Conservation (phyloP, 2,329 filamentous ascomycete species). For the Talaromyces sp. region DNA sequence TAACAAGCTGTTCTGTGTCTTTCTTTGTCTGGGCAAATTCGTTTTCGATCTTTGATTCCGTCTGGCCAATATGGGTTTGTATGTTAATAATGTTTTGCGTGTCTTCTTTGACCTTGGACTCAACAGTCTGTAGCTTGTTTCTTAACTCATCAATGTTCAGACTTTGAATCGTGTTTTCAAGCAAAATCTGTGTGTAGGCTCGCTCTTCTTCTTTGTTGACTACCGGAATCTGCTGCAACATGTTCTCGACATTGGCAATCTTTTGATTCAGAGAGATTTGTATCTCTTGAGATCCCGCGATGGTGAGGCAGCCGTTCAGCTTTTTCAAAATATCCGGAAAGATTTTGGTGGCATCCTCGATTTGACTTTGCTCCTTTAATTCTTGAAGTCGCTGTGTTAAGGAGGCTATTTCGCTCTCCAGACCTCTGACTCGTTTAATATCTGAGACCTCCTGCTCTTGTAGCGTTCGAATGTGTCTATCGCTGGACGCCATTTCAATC, state of each 20-base stretch:
- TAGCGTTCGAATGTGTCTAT: background rate
- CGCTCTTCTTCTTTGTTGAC: background rate
- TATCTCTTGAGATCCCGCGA: background rate
- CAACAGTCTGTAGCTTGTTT: background rate
- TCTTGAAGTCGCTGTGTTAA: background rate
- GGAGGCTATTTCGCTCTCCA: background rate
- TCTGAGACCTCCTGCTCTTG: background rate
- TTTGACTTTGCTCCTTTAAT: background rate
- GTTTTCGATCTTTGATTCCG: background rate
- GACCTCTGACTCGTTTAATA: background rate
- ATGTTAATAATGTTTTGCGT: background rate
- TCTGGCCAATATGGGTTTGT: background rate
- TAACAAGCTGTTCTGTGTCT: background rate
- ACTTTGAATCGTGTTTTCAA: background rate
- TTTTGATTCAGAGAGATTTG: background rate
- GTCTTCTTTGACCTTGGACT: background rate
- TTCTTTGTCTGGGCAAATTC: background rate
- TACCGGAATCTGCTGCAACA: background rate
- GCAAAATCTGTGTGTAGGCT: background rate
- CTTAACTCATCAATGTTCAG: background rate
- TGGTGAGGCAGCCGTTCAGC: too few relatives aligned
- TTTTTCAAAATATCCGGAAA: background rate
- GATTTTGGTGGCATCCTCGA: background rate
- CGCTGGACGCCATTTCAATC: background rate
- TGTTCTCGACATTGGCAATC: background rate